Conservation (phyloP, 139 green algal species). For the Chlamydomonas applanata region DNA sequence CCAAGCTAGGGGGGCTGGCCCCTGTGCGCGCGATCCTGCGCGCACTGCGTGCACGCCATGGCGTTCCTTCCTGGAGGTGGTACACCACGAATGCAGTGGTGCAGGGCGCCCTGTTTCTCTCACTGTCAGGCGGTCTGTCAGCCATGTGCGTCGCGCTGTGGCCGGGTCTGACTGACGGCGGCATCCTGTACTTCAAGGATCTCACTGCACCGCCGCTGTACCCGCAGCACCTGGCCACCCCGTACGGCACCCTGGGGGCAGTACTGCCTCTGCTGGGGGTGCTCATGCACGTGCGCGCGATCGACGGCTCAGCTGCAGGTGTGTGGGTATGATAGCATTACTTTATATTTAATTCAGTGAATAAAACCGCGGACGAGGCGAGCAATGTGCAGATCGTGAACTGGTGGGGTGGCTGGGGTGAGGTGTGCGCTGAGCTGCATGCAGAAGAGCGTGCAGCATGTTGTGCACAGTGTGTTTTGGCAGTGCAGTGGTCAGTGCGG, state of each 20-base stretch:
- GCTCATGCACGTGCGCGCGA: slow-evolving; percentile 15
- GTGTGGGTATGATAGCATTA: not conserved
- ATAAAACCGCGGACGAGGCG: too few relatives aligned
- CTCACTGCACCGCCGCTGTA: slow-evolving; percentile 29
- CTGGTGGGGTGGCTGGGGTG: not conserved
- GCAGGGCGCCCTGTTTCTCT: slow-evolving; percentile 5
- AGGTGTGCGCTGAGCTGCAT: not conserved
- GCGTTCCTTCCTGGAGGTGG: slow-evolving; percentile 16
- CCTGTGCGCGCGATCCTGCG: slow-evolving; percentile 21
- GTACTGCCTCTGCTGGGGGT: slow-evolving; percentile 32
- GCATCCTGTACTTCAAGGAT: slow-evolving; percentile 21
- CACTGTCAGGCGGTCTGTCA: slow-evolving; percentile 14
- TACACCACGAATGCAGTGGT: slow-evolving; percentile 14
- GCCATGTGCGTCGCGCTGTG: slow-evolving; percentile 31
- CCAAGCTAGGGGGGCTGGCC: not conserved
- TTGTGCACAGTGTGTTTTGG: not conserved
- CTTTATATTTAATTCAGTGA: too few relatives aligned
- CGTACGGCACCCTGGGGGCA: slow-evolving; percentile 31
- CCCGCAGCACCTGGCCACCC: slow-evolving; percentile 28
- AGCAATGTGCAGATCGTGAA: not conserved
- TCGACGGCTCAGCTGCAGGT: slow-evolving; percentile 19
- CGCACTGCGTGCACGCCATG: not conserved
- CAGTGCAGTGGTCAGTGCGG: not conserved
- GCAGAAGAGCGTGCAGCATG: not conserved
- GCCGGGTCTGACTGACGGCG: slow-evolving; percentile 24